Base-by-base conservation (phyloP, 2,329 filamentous ascomycete genomes). In the Cylindrodendrum hubeiense region DNA sequence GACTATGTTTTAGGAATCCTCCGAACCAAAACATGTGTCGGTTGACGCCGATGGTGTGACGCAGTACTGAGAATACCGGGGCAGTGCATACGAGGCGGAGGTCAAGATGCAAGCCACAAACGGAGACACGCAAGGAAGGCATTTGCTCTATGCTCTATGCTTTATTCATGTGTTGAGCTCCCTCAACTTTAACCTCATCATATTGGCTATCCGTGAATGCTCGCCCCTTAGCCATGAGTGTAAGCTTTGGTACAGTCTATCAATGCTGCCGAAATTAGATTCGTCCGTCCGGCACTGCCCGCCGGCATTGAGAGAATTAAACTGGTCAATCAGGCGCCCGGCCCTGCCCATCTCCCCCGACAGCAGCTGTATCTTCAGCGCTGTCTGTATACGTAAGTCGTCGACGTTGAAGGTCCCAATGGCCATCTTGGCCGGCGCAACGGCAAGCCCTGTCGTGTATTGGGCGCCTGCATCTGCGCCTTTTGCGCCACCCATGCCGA, bases 221-320 rank as follows among this genome's bases (percentile, higher is more conserved):
- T 58, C 55, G 13, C 55, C 22, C 46, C 46, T 41, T 12, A 58
- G 33, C 46, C 46, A 58, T 15, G 37, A 30, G 24, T 58, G 55
- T n/a, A 58, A 26, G 24, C 55, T 58, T n/a, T 58, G 55, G 34
- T 58, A 50, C 44, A 58, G 34, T 50, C 47, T 58, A 43, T 58
- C 46, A 33, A 51, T 22, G 55, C 55, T 37, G 24, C 28, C 55
- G n/a, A 43, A 58, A 33, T 30, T 41, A 8, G 55, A 50, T 28
- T 58, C 55, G 8, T 57, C 43, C 17, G 19, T 37, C 13, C 17
- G 34, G 6, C 34, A 37, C 6, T 37, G 41, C 6, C 55, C 34
- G 3, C 44, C 33, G 3, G 24, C n/a, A 28, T 30, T 58, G 17
- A 50, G 55, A 22, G 55, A 41, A 19, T 24, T 58, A 22, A 58